A percentile compares a stretch with the other conserved stretches of the same genome.
These are phyloP conservation scores for Exutisphaerella laricina DNA, from an alignment of 2,329 filamentous ascomycete genomes.

Conservation along the genomic window DNA sequence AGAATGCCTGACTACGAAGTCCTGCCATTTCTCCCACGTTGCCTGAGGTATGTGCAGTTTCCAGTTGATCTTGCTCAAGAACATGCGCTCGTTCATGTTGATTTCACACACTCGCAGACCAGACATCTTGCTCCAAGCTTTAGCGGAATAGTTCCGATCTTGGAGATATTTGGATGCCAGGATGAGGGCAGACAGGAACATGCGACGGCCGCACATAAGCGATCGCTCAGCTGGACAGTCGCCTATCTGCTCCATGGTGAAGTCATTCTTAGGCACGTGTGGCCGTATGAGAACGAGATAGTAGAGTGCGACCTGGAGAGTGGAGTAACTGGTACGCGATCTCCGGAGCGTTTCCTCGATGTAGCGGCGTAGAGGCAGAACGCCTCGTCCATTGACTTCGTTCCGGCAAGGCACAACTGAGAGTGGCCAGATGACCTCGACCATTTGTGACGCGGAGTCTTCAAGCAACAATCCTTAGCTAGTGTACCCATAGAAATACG, in stretches of 20 bases:
- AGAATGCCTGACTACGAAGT: constrained; percentile 81
- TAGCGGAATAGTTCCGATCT: constrained; percentile 94
- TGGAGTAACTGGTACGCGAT: constrained; percentile 95
- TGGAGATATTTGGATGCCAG: constrained; percentile 97
- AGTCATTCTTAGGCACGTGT: constrained; percentile 75
- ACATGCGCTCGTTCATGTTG: constrained; percentile 93
- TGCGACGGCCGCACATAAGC: constrained; percentile 90
- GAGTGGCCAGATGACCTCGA: constrained; percentile 93
- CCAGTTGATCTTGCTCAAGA: constrained; percentile 86
- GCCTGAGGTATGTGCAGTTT: constrained; percentile 87
- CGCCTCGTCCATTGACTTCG: constrained; percentile 65
- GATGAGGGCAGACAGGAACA: constrained; percentile 94
- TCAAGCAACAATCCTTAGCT: constrained; percentile 30
- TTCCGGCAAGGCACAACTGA: constrained; percentile 73
- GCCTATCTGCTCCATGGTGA: constrained; percentile 76
- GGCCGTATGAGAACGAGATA: constrained; percentile 93
- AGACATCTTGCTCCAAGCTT: constrained; percentile 98
- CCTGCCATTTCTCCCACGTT: constrained; percentile 87
- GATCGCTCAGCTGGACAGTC: constrained; percentile 68
- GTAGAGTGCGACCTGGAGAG: constrained; percentile 91
- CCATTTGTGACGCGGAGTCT: constrained; percentile 97
- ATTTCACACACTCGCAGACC: constrained; percentile 91
- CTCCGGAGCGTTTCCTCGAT: constrained; percentile 95
- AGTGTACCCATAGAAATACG: constrained; percentile 29
- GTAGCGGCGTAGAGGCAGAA: constrained; percentile 86